Evolutionary conservation across 345 rosid species (phyloP), one percentile per base, ranked within the genome.

Genomic region (Acer yangbiense): DNA sequence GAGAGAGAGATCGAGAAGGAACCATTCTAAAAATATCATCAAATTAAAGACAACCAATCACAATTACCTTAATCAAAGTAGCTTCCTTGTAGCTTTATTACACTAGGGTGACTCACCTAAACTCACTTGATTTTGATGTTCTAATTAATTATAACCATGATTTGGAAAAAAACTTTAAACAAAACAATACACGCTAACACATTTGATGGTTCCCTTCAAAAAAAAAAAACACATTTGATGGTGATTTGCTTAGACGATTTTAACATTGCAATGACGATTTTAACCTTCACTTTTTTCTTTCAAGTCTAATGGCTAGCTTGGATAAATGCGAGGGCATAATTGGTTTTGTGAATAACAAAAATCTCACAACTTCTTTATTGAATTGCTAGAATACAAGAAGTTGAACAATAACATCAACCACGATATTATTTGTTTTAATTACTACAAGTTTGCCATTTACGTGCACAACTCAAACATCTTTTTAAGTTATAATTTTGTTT

Each of bases 381-480:
- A 66, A 68, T 63, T 25, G 32, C 69, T 54, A 20, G 5, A 18
- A n/a, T 69, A 58, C 57, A 43, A 41, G 1, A 29, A 70, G 82
- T 75, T 70, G 76, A 75, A 65, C 82, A 11, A 75, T 32, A 27
- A 7, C 25, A 65, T 64, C 82, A 13, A 55, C 46, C 78, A 10
- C 68, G 10, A 20, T 3, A 13, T 21, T 67, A 12, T 46, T 70
- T 27, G 12, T 58, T 57, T 44, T 9, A 46, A 46, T 25, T 60
- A 10, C 7, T 64, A 3, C 23, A 1, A n/a, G 3, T 0, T 77
- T 10, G 65, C 48, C 60, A 57, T 65, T 81, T 77, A 71, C 79
- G 79, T 82, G 77, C 35, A 58, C 79, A 66, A 66, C 77, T 78
- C 74, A 35, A 71, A 78, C 11, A 9, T 69, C 66, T 14, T 27